These are phyloP conservation scores for Potentilla sterilis DNA, from an alignment of 306 rosid genomes.

Conservation along the genomic window DNA sequence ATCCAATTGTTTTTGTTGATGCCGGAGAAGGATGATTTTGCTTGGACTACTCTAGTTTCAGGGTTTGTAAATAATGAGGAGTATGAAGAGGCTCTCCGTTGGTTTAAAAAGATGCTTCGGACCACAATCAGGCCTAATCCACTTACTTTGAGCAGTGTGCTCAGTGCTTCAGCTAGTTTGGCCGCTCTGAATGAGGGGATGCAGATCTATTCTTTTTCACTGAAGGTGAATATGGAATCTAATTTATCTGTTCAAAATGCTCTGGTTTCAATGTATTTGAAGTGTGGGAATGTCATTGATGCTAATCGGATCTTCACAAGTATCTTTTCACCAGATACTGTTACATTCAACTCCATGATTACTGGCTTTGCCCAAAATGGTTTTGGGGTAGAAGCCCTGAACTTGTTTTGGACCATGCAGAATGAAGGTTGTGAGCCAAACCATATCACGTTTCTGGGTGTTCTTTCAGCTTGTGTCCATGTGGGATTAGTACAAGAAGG, in stretches of 20 bases:
- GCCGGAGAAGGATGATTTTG: slow-evolving; percentile 64
- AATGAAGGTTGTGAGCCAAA: slow-evolving; percentile 51
- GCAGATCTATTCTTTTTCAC: slow-evolving; percentile 56
- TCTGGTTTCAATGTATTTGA: slow-evolving; percentile 70
- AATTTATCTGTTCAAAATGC: slow-evolving; percentile 72
- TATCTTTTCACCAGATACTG: slow-evolving; percentile 46
- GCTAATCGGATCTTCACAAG: slow-evolving; percentile 52
- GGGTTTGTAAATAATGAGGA: slow-evolving; percentile 64
- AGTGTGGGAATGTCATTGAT: slow-evolving; percentile 66
- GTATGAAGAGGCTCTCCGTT: slow-evolving; percentile 57
- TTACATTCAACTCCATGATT: slow-evolving; percentile 68
- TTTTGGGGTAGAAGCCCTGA: slow-evolving; percentile 56
- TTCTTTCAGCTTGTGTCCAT: slow-evolving; percentile 84
- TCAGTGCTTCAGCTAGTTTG: slow-evolving; percentile 69
- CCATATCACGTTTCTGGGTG: slow-evolving; percentile 59
- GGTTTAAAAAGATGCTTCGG: slow-evolving; percentile 59
- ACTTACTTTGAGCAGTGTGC: slow-evolving; percentile 61
- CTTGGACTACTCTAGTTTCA: slow-evolving; percentile 83
- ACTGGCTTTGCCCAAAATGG: slow-evolving; percentile 81
- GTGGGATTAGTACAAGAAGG: slow-evolving; percentile 74
- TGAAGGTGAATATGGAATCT: slow-evolving; percentile 56
- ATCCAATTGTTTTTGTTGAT: slow-evolving; percentile 51
- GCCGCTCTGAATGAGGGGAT: slow-evolving; percentile 62
- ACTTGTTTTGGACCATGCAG: slow-evolving; percentile 56
- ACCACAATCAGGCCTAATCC: slow-evolving; percentile 49